These are phyloP conservation scores for Talaromyces sp. DNA, from an alignment of 2,329 filamentous ascomycete genomes.

Conservation along the genomic window DNA sequence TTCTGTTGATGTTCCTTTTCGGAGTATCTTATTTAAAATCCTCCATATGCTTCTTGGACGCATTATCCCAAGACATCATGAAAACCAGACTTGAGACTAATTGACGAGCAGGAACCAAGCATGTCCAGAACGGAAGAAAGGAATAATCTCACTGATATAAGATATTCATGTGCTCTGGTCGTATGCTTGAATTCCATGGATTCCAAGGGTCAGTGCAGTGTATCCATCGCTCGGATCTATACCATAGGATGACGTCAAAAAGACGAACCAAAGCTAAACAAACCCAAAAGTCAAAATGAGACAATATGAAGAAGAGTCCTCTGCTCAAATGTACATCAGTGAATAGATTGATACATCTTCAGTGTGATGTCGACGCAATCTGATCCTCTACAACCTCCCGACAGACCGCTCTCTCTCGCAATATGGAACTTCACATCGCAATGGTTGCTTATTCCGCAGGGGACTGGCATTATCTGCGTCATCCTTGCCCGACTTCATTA, in stretches of 20 bases:
- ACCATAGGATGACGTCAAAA: slow-evolving; percentile 2
- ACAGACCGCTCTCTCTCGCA: slow-evolving; percentile 15
- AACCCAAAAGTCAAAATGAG: not conserved
- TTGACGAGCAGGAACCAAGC: too few species aligned
- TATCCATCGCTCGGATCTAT: not conserved
- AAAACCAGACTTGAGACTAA: too few species aligned
- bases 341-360: not conserved
- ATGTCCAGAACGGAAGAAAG: too few species aligned
- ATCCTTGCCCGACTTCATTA: slow-evolving; percentile 44
- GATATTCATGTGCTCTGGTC: too few species aligned
- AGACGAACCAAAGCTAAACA: not conserved
- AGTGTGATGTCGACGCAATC: not conserved
- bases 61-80: too few species aligned
- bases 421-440: slow-evolving; percentile 39
- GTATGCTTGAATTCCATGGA: not conserved
- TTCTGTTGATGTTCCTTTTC: too few species aligned
- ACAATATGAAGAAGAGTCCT: not conserved
- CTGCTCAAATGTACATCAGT: not conserved
- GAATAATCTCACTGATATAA: too few species aligned
- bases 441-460: slow-evolving; percentile 46
- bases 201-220: not conserved
- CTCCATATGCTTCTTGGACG: too few species aligned
- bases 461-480: slow-evolving; percentile 40
- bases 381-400: slow-evolving; percentile 4
- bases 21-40: too few species aligned